These are phyloP conservation scores for Kwoniella pini DNA, from an alignment of 768 basidiomycete genomes.

Conservation along the genomic window DNA sequence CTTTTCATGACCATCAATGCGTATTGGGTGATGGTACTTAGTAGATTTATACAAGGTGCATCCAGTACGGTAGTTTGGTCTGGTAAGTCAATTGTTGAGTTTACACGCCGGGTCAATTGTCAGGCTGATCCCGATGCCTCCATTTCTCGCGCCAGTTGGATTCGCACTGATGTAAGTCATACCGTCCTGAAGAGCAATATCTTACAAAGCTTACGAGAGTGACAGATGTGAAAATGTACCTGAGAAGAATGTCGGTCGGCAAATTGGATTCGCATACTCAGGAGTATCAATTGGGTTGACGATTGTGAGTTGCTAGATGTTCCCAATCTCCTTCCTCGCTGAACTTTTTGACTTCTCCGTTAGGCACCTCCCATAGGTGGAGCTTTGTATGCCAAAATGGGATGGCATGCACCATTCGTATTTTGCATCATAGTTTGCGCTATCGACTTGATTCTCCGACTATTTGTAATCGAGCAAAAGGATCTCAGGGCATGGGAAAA, in stretches of 20 bases:
- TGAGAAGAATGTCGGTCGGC: constrained; percentile 40
- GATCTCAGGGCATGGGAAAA: constrained; percentile 18
- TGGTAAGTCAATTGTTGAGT: constrained; percentile 19
- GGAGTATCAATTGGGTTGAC: constrained; percentile 42
- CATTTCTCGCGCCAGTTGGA: too few species aligned
- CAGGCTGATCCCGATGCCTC: too few species aligned
- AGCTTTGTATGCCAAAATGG: constrained; percentile 37
- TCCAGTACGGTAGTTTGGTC: constrained; percentile 39
- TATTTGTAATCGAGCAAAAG: constrained; percentile 45
- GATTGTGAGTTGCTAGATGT: constrained; percentile 37
- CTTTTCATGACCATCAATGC: constrained; percentile 42
- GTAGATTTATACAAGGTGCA: constrained; percentile 35
- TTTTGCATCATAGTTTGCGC: constrained; percentile 42
- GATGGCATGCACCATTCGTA: constrained; percentile 50
- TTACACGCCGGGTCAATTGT: too few species aligned
- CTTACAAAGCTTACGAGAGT: neutral
- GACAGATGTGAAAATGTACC: constrained; percentile 41
- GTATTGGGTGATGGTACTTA: constrained; percentile 44
- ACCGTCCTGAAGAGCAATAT: neutral
- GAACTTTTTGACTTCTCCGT: neutral
- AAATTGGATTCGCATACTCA: constrained; percentile 46
- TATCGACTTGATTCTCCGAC: constrained; percentile 38
- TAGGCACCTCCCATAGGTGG: constrained; percentile 46
- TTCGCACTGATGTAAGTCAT: constrained; percentile 25
- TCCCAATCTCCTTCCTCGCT: neutral